phyloP scores from a whole-genome alignment of 2,329 filamentous ascomycete species.

The Thielaviopsis euricoi region DNA sequence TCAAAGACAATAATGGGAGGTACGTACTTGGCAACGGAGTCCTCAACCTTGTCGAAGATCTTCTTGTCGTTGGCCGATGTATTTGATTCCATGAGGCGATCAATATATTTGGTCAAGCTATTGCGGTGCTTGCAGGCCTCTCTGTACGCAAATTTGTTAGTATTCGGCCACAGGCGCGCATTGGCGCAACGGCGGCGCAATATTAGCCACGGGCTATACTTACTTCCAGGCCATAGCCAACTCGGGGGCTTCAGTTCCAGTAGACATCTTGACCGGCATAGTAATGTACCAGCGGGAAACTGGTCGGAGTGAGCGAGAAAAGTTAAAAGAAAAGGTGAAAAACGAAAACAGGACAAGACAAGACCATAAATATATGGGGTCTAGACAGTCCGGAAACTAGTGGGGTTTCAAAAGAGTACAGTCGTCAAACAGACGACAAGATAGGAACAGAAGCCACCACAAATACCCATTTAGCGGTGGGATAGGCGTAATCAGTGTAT shows the following conservation, averaged over 20 bases:
- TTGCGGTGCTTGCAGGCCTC: slow-evolving; percentile 27
- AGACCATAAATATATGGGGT: not conserved
- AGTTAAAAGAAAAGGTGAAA: not conserved
- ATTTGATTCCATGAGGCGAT: slow-evolving; percentile 23
- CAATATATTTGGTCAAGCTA: slow-evolving; percentile 26
- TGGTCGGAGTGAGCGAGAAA: not conserved
- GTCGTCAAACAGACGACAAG: not conserved
- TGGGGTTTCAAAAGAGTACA: not conserved
- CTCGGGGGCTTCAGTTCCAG: slow-evolving; percentile 9
- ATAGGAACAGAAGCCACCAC: not conserved
- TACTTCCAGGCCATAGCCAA: slow-evolving; percentile 13
- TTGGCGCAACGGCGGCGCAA: not conserved
- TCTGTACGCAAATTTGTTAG: slow-evolving; percentile 16
- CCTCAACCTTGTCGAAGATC: slow-evolving; percentile 28
- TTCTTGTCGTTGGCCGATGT: slow-evolving; percentile 23
- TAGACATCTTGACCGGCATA: slow-evolving; percentile 4
- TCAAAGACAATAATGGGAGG: not conserved
- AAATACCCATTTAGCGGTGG: not conserved
- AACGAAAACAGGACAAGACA: not conserved
- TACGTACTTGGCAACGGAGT: slow-evolving; percentile 26
- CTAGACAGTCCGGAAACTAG: not conserved
- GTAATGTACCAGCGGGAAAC: not conserved
- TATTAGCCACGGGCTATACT: not conserved
- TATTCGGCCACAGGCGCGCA: not conserved
- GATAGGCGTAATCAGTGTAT: not conserved